Evolutionary conservation across 2,329 filamentous ascomycete genomes (phyloP).

Genomic region (Aureobasidium uvarum): DNA sequence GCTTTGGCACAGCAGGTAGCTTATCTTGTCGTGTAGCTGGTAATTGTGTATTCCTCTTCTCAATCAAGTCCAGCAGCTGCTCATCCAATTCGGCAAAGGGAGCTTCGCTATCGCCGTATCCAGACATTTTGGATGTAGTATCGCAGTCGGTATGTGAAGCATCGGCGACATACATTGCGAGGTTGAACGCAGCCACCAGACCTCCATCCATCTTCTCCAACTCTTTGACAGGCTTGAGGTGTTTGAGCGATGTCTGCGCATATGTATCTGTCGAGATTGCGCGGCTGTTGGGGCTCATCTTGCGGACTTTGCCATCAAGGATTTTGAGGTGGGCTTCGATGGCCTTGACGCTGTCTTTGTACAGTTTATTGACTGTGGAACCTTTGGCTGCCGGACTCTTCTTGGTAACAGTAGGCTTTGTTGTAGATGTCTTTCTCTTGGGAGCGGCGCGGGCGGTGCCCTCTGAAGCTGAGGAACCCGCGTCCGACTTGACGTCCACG

Average conservation of each 20-base stretch:
- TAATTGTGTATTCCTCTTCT: not conserved
- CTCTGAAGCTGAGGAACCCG: not conserved
- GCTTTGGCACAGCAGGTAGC: not conserved
- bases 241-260: not conserved
- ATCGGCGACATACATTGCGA: not conserved
- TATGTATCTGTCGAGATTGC: constrained; percentile 8
- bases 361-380: not conserved
- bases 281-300: not conserved
- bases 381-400: not conserved
- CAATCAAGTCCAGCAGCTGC: not conserved
- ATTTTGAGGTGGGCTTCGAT: not conserved
- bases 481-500: not conserved
- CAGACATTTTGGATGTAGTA: not conserved
- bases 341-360: constrained; percentile 1
- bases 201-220: not conserved
- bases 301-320: not conserved
- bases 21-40: not conserved
- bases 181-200: not conserved
- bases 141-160: not conserved
- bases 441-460: not conserved
- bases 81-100: not conserved
- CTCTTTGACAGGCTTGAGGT: not conserved
- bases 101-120: not conserved
- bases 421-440: not conserved
- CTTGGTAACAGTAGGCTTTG: not conserved